Evolutionary conservation across 2,329 filamentous ascomycete species (phyloP).

Genomic region (Fusarium sulawesiense): DNA sequence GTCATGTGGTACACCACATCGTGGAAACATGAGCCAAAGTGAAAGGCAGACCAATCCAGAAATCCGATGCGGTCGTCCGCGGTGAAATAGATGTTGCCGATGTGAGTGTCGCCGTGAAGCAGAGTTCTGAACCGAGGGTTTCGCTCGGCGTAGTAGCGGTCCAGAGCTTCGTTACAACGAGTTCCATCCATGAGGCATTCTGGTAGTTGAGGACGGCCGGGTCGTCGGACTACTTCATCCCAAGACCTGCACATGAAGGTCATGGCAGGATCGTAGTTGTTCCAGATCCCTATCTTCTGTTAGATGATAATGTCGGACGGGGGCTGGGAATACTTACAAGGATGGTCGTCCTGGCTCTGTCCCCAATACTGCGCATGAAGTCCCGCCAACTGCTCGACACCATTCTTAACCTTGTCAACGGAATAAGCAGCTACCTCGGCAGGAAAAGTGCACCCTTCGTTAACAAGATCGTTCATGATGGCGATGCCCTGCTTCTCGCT

Average conservation of each 20-base stretch:
- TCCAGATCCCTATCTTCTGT: slow-evolving; percentile 44
- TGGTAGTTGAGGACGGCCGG: slow-evolving; percentile 50
- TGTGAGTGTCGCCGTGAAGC: slow-evolving; percentile 57
- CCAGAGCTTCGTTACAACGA: slow-evolving; percentile 51
- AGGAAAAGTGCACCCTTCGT: slow-evolving; percentile 51
- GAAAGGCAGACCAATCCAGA: slow-evolving; percentile 56
- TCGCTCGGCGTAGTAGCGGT: slow-evolving; percentile 51
- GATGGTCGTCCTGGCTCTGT: slow-evolving; percentile 47
- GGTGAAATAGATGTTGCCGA: slow-evolving; percentile 58
- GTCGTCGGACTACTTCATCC: slow-evolving; percentile 48
- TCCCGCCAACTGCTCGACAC: slow-evolving; percentile 54
- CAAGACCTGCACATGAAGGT: slow-evolving; percentile 47
- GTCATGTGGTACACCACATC: slow-evolving; percentile 57
- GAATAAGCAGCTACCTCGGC: slow-evolving; percentile 48
- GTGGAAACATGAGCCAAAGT: slow-evolving; percentile 57
- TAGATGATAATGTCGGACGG: background rate
- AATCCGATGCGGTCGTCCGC: slow-evolving; percentile 51
- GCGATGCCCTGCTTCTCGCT: slow-evolving; percentile 52
- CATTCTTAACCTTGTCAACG: slow-evolving; percentile 49
- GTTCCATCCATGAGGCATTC: slow-evolving; percentile 53
- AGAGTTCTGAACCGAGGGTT: slow-evolving; percentile 55
- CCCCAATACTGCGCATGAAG: slow-evolving; percentile 54
- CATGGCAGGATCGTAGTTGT: slow-evolving; percentile 54
- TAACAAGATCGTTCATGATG: slow-evolving; percentile 52
- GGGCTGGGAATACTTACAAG: slow-evolving; percentile 24